Conservation (phyloP, 768 basidiomycete species). For the Stropharia rugosoannulata region DNA sequence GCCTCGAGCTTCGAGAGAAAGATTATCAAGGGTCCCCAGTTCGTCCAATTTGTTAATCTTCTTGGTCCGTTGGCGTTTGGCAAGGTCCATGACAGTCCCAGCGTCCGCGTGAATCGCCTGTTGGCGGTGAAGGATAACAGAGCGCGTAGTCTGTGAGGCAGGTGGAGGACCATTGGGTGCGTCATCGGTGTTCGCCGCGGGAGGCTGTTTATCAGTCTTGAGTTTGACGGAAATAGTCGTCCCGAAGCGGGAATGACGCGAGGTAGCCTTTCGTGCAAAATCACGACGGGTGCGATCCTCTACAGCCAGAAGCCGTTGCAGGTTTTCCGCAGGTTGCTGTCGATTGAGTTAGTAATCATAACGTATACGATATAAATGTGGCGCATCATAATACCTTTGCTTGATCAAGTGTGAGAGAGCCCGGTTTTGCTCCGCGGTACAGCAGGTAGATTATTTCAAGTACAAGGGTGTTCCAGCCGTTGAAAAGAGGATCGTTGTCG, state of each 20-base stretch:
- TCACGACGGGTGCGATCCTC: conserved; percentile 70
- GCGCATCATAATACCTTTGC: conserved; percentile 46
- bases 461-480: conserved; percentile 83
- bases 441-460: conserved; percentile 93
- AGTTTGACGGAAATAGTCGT: conserved; percentile 87
- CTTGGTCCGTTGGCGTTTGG: conserved; percentile 58
- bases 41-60: conserved; percentile 67
- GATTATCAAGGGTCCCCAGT: conserved; percentile 63
- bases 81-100: conserved; percentile 68
- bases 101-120: conserved; percentile 72
- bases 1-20: conserved; percentile 61
- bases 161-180: conserved; percentile 20
- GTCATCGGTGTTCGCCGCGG: conserved; percentile 11
- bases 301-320: conserved; percentile 73
- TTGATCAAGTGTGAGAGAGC: conserved; percentile 56
- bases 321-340: conserved; percentile 66
- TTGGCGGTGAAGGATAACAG: conserved; percentile 84
- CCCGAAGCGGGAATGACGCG: conserved; percentile 94
- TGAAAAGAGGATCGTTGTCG: conserved; percentile 74
- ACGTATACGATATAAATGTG: conserved; percentile 6
- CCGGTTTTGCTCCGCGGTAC: conserved; percentile 76
- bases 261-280: conserved; percentile 51
- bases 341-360: conserved; percentile 6
- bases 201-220: conserved; percentile 50
- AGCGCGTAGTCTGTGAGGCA: conserved; percentile 35